Evolutionary conservation across 495 filamentous ascomycete genomes (phyloP), one percentile per base, ranked within the genome.

Genomic region (Ascobolus immersus): DNA sequence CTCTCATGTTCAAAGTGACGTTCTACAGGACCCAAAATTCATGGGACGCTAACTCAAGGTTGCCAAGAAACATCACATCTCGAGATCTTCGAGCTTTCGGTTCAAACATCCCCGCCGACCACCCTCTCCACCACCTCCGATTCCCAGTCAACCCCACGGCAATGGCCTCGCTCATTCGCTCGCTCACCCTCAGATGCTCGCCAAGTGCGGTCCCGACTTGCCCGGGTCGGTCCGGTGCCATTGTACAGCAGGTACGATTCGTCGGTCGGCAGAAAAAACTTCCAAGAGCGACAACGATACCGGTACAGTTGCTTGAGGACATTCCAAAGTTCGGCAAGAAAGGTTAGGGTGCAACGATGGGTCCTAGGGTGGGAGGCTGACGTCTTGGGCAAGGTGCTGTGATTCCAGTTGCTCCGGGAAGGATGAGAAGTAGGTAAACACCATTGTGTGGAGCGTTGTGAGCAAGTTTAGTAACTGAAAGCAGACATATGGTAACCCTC

Each of bases 301-400:
- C 66, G 14, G 72, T 73, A 34, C 60, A 62, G 32, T 52, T 77
- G 36, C 49, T 69, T 5, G 44, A 60, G 39, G 65, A 74, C 44
- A 61, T 74, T 15, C 57, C 53, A 29, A 56, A 55, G 26, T 73
- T 64, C 45, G 73, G 71, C 9, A 55, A 59, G 37, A 61, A 60
- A 55, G 59, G 70, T 72, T 46, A 20, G 51, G 11, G 21, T 33
- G 19, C 11, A 18, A 12, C 2, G 28, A 28, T 29, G 18, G 28
- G 28, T 3, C 22, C 14, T 20, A 18, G 13, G 9, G 25, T 13
- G 14, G 10, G 2, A 31, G 17, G 9, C 1, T 17, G n/a, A n/a
- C n/a, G 9, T 31, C 14, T 15, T 11, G 1, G 24, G n/a, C 21
- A 19, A 71, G 66, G 66, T 18, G 41, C 63, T 17, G 54, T 67